These are phyloP conservation scores for Coniferiporia sulphurascens DNA, from an alignment of 1,284 basidiomycete species.

Conservation along the genomic window DNA sequence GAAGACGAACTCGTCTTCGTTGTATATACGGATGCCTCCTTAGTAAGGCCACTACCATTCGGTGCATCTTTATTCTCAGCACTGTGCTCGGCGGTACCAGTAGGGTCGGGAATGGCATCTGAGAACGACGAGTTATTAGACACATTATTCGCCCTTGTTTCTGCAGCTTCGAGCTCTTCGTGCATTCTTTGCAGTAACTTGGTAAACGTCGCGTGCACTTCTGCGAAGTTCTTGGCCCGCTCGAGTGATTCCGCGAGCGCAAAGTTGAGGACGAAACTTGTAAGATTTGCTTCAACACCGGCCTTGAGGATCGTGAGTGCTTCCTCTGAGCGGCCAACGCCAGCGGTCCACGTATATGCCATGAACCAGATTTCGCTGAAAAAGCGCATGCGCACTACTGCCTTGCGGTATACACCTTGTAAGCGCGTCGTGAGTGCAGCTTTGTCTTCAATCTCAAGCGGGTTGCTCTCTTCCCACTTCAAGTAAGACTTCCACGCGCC, in stretches of 20 bases:
- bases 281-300: conserved; percentile 86
- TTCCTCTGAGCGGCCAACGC: conserved; percentile 77
- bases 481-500: conserved; percentile 89
- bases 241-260: conserved; percentile 87
- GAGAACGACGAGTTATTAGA: conserved; percentile 34
- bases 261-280: conserved; percentile 86
- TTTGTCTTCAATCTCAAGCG: conserved; percentile 85
- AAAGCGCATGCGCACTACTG: conserved; percentile 86
- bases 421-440: conserved; percentile 65
- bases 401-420: conserved; percentile 83
- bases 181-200: conserved; percentile 69
- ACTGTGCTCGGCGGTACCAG: conserved; percentile 26
- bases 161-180: conserved; percentile 67
- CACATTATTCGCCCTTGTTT: conserved; percentile 43
- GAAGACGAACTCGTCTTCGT: conserved; percentile 31
- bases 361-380: conserved; percentile 97
- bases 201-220: conserved; percentile 67
- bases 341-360: conserved; percentile 78
- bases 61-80: conserved; percentile 23
- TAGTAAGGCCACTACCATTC: neutral
- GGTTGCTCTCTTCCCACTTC: conserved; percentile 95
- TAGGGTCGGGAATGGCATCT: conserved; percentile 23
- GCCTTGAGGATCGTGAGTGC: conserved; percentile 76
- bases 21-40: conserved; percentile 36
- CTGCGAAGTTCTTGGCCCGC: conserved; percentile 53